Base-by-base conservation (phyloP, 305 asterid genomes). In the Solanum aculeatissimum region DNA sequence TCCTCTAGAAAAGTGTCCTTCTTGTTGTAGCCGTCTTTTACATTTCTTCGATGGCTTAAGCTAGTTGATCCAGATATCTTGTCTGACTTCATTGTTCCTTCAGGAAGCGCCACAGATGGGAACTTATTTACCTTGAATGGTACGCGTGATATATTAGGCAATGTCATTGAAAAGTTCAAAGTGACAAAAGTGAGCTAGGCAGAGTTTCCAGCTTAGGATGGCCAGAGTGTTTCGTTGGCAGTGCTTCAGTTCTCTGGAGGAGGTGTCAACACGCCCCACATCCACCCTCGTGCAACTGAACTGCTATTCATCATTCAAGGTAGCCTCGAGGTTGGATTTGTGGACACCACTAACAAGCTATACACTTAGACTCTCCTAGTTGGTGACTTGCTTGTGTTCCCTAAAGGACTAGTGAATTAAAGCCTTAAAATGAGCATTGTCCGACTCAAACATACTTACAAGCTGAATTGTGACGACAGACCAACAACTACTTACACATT, bases 41-140 rank as follows among this genome's bases (percentile, higher is more conserved):
- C 75, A 66, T 32, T 66, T 66, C 13, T 35, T 87, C 82, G 78
- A 80, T 65, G 19, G 84, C 85, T 10, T 10, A 21, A 23, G 92
- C 89, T 11, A 89, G 25, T 66, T 66, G 75, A 66, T 66, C 47
- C 15, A 2, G 47, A 18, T 18, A 66, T 32, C 75, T 66, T 32
- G 8, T 66, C 75, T 16, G 75, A 66, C 47, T 66, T 16, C 75
- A 66, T 66, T 66, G 75, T 66, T 66, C 75, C 25, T 66, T 23
- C 5, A 35, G 74, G 47, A 66, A 66, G 75, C 8, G 8, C 47
- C 23, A 35, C 35, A 32, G 47, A 32, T 35, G 47, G 47, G 47
- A 66, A 66, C 47, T 66, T 66, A 32, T 66, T 66, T 66, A 32
- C 75, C 75, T 66, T 66, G 47, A 66, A 32, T 16, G 75, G 75